phyloP scores from a whole-genome alignment of 495 filamentous ascomycete species.

The Hypoxylon perforatum region DNA sequence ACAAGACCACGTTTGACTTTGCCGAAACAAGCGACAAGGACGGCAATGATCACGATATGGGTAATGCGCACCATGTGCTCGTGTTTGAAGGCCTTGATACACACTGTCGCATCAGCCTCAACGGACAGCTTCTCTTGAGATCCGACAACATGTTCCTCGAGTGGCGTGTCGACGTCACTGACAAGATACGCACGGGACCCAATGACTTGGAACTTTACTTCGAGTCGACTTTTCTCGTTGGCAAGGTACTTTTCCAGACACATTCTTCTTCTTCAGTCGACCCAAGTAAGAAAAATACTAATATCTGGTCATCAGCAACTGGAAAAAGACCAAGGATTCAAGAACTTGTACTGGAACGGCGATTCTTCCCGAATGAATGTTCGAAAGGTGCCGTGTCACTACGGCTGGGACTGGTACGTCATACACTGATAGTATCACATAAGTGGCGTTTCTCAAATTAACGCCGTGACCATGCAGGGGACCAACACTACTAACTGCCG shows the following conservation, averaged over 20 bases:
- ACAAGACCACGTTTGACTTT: constrained; percentile 37
- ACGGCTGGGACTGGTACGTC: constrained; percentile 78
- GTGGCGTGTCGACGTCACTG: constrained; percentile 55
- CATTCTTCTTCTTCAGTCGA: too few species aligned
- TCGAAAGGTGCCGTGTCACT: constrained; percentile 57
- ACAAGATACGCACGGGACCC: constrained; percentile 1
- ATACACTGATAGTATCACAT: too few species aligned
- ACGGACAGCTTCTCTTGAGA: constrained; percentile 67
- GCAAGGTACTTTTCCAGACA: too few species aligned
- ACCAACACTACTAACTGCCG: constrained; percentile 74
- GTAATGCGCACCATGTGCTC: constrained; percentile 47
- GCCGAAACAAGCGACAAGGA: constrained; percentile 29
- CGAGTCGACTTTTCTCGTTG: too few species aligned
- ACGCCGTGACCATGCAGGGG: constrained; percentile 47
- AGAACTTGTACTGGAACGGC: too few species aligned
- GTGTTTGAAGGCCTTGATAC: constrained; percentile 81
- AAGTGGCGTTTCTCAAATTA: too few species aligned
- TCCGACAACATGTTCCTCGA: constrained; percentile 77
- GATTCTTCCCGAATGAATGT: constrained; percentile 35
- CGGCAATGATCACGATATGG: constrained; percentile 44
- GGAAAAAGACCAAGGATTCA: too few species aligned
- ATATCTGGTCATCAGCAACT: too few species aligned
- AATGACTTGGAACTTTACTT: too few species aligned
- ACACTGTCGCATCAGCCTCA: constrained; percentile 73
- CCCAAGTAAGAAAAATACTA: too few species aligned